Evolutionary conservation across 352 stramenopile species (phyloP).

Genomic region (Peronospora farinosa): DNA sequence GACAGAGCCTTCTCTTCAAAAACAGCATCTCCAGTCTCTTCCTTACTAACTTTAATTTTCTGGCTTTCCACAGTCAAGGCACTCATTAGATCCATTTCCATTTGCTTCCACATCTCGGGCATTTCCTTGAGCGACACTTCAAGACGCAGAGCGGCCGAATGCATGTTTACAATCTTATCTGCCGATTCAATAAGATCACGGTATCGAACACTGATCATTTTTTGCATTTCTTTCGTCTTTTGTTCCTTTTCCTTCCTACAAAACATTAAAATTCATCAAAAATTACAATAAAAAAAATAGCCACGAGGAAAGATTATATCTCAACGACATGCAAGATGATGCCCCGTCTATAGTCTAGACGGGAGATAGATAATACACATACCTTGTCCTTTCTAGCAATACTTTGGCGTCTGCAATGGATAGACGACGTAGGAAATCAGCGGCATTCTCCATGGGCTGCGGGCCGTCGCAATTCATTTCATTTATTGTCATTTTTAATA

Average conservation of each 20-base stretch:
- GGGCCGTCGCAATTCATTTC: not conserved
- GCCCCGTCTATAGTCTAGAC: not conserved
- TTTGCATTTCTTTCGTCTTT: conserved; percentile 89
- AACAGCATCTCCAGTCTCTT: not conserved
- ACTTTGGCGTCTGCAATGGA: conserved; percentile 82
- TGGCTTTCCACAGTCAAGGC: conserved; percentile 24
- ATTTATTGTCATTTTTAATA: not conserved
- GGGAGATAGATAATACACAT: not conserved
- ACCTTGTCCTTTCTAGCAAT: conserved; percentile 71
- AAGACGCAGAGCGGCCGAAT: conserved; percentile 77
- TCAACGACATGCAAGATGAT: too few relatives aligned
- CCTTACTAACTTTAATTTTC: not conserved
- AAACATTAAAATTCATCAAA: not conserved
- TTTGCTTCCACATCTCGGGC: conserved; percentile 69
- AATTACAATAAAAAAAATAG: not conserved
- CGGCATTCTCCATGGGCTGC: conserved; percentile 18
- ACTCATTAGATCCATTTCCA: conserved; percentile 38
- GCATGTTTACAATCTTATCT: conserved; percentile 90
- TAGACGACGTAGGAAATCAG: conserved; percentile 69
- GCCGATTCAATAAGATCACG: conserved; percentile 90
- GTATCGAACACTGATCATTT: conserved; percentile 90
- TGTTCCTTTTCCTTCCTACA: conserved; percentile 74
- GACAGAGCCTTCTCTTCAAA: not conserved
- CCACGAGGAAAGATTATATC: too few relatives aligned
- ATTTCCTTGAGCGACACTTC: conserved; percentile 80